Conservation (phyloP, 192 early-diverging fungal genomes). For the Coemansia sp. region DNA sequence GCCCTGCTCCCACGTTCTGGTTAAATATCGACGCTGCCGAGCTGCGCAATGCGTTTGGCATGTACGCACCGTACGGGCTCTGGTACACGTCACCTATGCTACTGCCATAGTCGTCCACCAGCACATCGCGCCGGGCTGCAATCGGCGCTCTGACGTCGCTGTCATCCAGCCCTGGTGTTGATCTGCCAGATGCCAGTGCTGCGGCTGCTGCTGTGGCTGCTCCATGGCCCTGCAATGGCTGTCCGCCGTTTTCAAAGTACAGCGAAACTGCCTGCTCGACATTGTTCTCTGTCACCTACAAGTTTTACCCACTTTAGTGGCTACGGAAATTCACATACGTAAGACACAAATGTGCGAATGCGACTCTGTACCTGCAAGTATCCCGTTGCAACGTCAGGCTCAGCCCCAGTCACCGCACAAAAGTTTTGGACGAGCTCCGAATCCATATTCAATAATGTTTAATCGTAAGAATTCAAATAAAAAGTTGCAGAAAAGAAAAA, state of each 20-base stretch:
- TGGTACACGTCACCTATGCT: slow-evolving; percentile 11
- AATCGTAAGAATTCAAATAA: neutral
- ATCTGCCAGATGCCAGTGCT: neutral
- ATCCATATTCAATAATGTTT: slow-evolving; percentile 21
- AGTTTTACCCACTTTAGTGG: neutral
- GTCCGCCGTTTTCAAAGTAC: slow-evolving; percentile 80
- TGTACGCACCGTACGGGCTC: slow-evolving; percentile 3
- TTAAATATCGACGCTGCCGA: slow-evolving; percentile 48
- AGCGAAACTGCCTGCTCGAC: slow-evolving; percentile 76
- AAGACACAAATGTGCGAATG: neutral
- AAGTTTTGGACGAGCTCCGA: slow-evolving; percentile 53
- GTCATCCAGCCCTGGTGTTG: slow-evolving; percentile 21
- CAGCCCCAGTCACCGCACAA: slow-evolving; percentile 71
- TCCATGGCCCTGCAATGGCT: slow-evolving; percentile 46
- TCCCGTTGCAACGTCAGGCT: slow-evolving; percentile 62
- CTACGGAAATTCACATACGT: neutral
- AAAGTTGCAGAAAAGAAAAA: neutral
- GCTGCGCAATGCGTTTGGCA: neutral
- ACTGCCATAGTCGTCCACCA: slow-evolving; percentile 56
- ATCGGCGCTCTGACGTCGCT: slow-evolving; percentile 78
- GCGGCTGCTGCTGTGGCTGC: slow-evolving; percentile 2
- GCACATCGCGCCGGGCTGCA: slow-evolving; percentile 73
- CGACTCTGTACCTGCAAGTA: slow-evolving; percentile 58
- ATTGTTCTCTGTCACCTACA: slow-evolving; percentile 71
- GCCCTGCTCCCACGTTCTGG: slow-evolving; percentile 23